Conservation (phyloP, 2,329 filamentous ascomycete genomes). For the Xylaria sp. region DNA sequence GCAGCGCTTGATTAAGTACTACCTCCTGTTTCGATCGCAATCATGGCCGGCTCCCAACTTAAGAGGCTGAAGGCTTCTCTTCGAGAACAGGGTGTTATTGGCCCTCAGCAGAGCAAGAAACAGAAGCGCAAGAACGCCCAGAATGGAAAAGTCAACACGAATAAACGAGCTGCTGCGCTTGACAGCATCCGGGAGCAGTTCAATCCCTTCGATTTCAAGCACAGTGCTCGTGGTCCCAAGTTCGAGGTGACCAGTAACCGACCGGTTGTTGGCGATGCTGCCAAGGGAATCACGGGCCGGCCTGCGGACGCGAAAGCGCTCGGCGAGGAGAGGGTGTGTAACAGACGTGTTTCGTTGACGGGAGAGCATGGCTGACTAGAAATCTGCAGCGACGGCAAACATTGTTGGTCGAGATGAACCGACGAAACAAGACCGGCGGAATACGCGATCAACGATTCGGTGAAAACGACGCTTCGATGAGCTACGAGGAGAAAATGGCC, state of each 20-base stretch:
- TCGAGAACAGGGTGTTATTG: slow-evolving; percentile 80
- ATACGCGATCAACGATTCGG: slow-evolving; percentile 91
- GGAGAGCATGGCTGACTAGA: slow-evolving; percentile 14
- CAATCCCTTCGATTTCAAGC: slow-evolving; percentile 95
- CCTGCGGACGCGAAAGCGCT: slow-evolving; percentile 80
- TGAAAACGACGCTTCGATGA: slow-evolving; percentile 91
- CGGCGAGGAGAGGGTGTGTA: slow-evolving; percentile 73
- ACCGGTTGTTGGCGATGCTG: slow-evolving; percentile 45
- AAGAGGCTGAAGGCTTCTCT: slow-evolving; percentile 92
- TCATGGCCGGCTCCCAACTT: slow-evolving; percentile 91
- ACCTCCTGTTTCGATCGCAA: slow-evolving; percentile 17
- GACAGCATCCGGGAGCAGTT: slow-evolving; percentile 89
- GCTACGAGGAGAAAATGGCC: slow-evolving; percentile 84
- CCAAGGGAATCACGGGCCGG: slow-evolving; percentile 60
- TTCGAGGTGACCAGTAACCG: slow-evolving; percentile 74
- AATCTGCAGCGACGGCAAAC: slow-evolving; percentile 64
- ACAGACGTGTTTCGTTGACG: slow-evolving; percentile 1
- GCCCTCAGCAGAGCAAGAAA: slow-evolving; percentile 92
- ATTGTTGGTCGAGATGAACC: slow-evolving; percentile 82
- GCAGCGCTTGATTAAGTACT: not conserved
- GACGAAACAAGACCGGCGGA: slow-evolving; percentile 83
- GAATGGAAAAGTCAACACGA: slow-evolving; percentile 57
- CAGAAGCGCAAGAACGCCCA: slow-evolving; percentile 72
- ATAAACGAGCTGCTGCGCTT: slow-evolving; percentile 73
- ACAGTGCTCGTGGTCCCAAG: slow-evolving; percentile 70